Base-by-base conservation (phyloP, 345 rosid species). In the Eucalyptus pauciflora region DNA sequence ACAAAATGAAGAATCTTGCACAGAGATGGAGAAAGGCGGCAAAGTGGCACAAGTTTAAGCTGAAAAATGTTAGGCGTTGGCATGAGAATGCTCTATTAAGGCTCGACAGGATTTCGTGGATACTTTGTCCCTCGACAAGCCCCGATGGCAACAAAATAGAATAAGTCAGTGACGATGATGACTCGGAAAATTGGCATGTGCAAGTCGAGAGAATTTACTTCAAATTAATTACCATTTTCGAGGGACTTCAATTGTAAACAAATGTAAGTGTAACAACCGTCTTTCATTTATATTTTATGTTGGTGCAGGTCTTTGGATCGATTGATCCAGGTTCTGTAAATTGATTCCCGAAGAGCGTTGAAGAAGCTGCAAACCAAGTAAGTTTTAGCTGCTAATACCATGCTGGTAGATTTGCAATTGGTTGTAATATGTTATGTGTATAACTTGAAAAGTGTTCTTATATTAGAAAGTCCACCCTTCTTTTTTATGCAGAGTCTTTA, bases 291-390 rank as follows among this genome's bases (percentile, higher is more conserved):
- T n/a, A 13, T n/a, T 64, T 64, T 64, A 3, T n/a, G 76, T n/a
- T 62, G 49, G 79, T 37, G 31, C 86, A 94, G 96, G 90, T 94
- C 22, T 96, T 96, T 87, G 93, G 98, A 58, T 96, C 97, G 76
- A 96, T 94, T 87, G 98, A 95, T 92, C 94, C 97, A 25, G 96
- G 98, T 69, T 94, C 95, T 41, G 96, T 94, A n/a, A 90, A 88
- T 80, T 94, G 96, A 86, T 95, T 96, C 85, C 96, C 95, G 10
- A 94, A 95, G 79, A 90, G 88, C 31, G n/a, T 89, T 64, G 89
- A 91, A 88, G 93, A 94, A 90, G 96, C 95, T 50, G 85, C 88
- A 60, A 92, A 91, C 50, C 95, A 93, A 95, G 97, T 95, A 91
- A 87, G 89, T 88, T 69, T 45, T 17, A 51, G 79, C 41, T 49